Conservation (phyloP, 139 green algal species). For the Asterochloris sp. region DNA sequence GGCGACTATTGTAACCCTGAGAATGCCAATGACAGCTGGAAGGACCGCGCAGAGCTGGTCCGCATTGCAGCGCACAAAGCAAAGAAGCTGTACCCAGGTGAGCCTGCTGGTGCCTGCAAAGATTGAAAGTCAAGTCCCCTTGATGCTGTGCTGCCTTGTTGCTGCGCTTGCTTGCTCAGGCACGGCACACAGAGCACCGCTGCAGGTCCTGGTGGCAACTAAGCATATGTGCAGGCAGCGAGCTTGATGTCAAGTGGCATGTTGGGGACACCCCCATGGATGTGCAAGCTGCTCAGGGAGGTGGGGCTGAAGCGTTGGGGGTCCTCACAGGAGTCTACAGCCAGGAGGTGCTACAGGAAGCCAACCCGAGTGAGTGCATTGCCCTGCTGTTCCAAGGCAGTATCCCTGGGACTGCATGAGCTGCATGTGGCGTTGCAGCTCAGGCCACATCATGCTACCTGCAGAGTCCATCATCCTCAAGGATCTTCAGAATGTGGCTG, state of each 20-base stretch:
- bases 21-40: constrained; percentile 70
- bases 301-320: constrained; percentile 57
- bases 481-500: constrained; percentile 5
- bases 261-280: constrained; percentile 83
- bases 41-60: constrained; percentile 82
- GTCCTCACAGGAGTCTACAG: constrained; percentile 78
- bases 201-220: too few species aligned
- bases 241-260: constrained; percentile 43
- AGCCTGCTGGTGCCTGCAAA: not conserved
- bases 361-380: constrained; percentile 8
- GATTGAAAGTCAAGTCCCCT: not conserved
- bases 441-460: not conserved
- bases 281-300: constrained; percentile 65
- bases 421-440: not conserved
- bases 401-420: not conserved
- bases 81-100: constrained; percentile 11
- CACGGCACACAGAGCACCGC: too few species aligned
- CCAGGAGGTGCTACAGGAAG: constrained; percentile 38
- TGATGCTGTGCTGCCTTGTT: not conserved
- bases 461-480: constrained; percentile 23
- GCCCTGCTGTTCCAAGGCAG: not conserved
- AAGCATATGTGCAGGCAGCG: not conserved
- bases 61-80: constrained; percentile 56
- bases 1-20: constrained; percentile 68
- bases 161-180: too few species aligned